A percentile compares a stretch with the other conserved stretches of the same genome.
Conservation (phyloP, 2,329 filamentous ascomycete species). For the Ophiocordyceps camponoti-rufipedis region DNA sequence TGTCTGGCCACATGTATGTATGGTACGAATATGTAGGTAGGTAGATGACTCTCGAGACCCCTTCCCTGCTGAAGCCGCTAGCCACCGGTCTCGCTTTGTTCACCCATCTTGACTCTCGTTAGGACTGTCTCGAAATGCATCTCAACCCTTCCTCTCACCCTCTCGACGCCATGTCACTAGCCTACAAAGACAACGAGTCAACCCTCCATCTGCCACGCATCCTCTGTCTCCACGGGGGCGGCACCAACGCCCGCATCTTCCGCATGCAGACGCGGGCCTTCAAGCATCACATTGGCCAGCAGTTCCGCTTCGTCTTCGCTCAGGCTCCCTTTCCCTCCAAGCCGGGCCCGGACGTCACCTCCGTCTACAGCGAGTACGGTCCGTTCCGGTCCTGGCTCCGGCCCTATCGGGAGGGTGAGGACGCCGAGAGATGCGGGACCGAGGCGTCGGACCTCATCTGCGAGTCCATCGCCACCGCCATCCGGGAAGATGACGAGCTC, state of each 20-base stretch:
- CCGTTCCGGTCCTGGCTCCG: constrained; percentile 42
- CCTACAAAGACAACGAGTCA: not conserved
- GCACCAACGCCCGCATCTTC: constrained; percentile 48
- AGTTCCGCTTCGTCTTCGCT: constrained; percentile 50
- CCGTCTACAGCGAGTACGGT: constrained; percentile 41
- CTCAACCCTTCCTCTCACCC: not conserved
- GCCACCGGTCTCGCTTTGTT: too few species aligned
- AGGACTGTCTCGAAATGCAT: not conserved
- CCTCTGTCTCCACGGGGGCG: constrained; percentile 57
- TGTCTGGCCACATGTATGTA: too few species aligned
- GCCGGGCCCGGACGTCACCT: constrained; percentile 39
- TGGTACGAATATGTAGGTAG: too few species aligned
- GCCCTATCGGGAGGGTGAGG: constrained; percentile 21
- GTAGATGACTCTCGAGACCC: too few species aligned
- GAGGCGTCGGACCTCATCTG: not conserved
- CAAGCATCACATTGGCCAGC: constrained; percentile 20
- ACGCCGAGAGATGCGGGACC: constrained; percentile 1
- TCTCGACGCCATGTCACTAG: not conserved
- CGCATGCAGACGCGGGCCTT: constrained; percentile 39
- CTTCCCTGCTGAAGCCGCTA: too few species aligned
- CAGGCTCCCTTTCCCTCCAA: constrained; percentile 45
- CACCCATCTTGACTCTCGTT: too few species aligned
- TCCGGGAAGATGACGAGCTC: constrained; percentile 24
- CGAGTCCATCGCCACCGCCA: constrained; percentile 16
- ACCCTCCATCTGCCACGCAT: constrained; percentile 34